Base-by-base conservation (phyloP, 2,329 filamentous ascomycete species). In the Sporothrix mexicana region DNA sequence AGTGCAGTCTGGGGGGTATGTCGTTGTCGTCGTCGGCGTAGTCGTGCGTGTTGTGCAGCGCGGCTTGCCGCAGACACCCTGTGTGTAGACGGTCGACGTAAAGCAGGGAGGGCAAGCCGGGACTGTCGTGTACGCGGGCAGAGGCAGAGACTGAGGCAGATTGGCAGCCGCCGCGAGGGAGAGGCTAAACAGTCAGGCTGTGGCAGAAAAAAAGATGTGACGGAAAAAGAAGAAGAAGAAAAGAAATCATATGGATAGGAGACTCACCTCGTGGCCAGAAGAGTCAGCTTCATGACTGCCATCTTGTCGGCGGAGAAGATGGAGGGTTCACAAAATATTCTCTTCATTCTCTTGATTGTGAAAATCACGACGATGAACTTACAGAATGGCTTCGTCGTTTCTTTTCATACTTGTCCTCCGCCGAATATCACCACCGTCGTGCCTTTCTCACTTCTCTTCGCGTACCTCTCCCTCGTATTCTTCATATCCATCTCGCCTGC, bases 81-180 rank as follows among this genome's bases (percentile, higher is more conserved):
- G 45, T 1, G 64, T 53, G 5, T 17, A 68, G 45, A 68, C 47
- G 45, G 45, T 68, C 23, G 23, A 68, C 2, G 64, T 53, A 17
- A 68, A 68, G 15, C 64, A 68, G 10, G 64, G 64, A 15, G 43
- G 64, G 45, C 64, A 68, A 25, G 45, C 64, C 23, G 43, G 59
- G 2, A 41, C 59, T 1, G 59, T 30, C 8, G 10, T 36, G 59
- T 62, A 62, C 9, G 59, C 30, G 2, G 30, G 30, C 30, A 7
- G 7, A 36, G 30, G 30, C 30, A 36, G 30, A 36, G n/a, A n/a
- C n/a, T n/a, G 23, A 12, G 59, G 57, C 2, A 9, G 23, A n/a
- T 30, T 62, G 2, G 59, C 30, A 10, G 36, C 8, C 15, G 55
- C 55, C 55, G 4, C 59, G 36, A 62, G 59, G 17, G 36, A 20